These are phyloP conservation scores for Fraxinus sp. DNA, from an alignment of 305 asterid species.

Conservation along the genomic window DNA sequence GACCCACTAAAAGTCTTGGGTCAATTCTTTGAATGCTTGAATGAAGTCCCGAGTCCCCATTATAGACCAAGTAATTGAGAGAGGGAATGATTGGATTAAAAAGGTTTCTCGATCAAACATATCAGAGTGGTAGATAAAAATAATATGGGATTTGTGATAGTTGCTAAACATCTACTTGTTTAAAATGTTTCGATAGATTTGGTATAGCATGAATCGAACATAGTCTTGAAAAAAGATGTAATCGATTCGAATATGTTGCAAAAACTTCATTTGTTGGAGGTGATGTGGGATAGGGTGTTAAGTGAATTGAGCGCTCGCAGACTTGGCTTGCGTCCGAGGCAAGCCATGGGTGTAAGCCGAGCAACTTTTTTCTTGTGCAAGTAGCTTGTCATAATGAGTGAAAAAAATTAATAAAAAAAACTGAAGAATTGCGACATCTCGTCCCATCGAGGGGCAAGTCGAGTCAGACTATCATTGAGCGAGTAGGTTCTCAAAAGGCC, in stretches of 20 bases:
- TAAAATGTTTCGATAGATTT: neutral
- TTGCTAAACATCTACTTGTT: neutral
- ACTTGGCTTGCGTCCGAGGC: neutral
- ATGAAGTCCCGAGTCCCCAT: neutral
- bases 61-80: neutral
- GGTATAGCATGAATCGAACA: neutral
- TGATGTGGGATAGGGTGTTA: neutral
- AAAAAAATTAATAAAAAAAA: neutral
- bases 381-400: neutral
- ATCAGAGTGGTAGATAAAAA: neutral
- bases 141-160: neutral
- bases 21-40: neutral
- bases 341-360: neutral
- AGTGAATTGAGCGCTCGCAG: neutral
- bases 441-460: neutral
- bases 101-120: neutral
- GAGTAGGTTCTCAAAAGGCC: neutral
- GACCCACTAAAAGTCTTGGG: neutral
- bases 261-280: neutral
- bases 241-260: neutral
- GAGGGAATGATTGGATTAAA: neutral
- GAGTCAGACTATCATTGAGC: neutral
- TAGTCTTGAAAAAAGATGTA: neutral
- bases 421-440: neutral
- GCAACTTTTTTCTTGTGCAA: neutral